Conservation (phyloP, 495 filamentous ascomycete genomes). For the Paragyromitra xinjiangensis region DNA sequence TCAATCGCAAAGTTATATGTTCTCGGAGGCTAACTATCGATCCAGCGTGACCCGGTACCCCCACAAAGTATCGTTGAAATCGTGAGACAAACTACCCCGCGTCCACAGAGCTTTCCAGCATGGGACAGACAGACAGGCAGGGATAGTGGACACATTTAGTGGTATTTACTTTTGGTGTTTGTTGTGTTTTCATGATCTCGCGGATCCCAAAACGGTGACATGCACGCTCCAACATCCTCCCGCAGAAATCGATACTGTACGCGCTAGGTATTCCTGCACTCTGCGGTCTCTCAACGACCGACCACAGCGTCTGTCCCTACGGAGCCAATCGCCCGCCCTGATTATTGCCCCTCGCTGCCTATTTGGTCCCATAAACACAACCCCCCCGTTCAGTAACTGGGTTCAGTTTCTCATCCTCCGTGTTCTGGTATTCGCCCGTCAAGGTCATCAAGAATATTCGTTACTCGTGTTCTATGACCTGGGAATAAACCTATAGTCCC, state of each 20-base stretch:
- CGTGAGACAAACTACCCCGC: slow-evolving; percentile 42
- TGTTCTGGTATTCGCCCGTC: slow-evolving; percentile 9
- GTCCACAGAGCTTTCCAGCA: slow-evolving; percentile 11
- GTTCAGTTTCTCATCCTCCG: slow-evolving; percentile 2
- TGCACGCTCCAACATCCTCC: slow-evolving; percentile 23
- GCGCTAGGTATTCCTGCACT: slow-evolving; percentile 40
- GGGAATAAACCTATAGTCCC: slow-evolving; percentile 30
- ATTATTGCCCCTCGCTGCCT: slow-evolving; percentile 24
- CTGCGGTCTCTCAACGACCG: slow-evolving; percentile 23
- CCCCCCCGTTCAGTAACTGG: not conserved
- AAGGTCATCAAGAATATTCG: not conserved
- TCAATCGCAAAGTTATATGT: not conserved
- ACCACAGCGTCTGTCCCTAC: slow-evolving; percentile 29
- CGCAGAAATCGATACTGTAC: slow-evolving; percentile 2
- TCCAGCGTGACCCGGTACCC: not conserved
- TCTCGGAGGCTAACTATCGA: not conserved
- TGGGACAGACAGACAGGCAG: slow-evolving; percentile 12
- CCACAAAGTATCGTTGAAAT: not conserved
- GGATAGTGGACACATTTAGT: slow-evolving; percentile 18
- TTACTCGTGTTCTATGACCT: slow-evolving; percentile 22
- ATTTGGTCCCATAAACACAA: slow-evolving; percentile 10
- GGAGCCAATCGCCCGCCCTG: slow-evolving; percentile 34
- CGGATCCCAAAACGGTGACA: slow-evolving; percentile 28
- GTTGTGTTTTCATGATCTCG: slow-evolving; percentile 39
- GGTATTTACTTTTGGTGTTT: slow-evolving; percentile 40